Evolutionary conservation across 176 grass and related monocot species (phyloP).

Genomic region (Melocanna baccifera): DNA sequence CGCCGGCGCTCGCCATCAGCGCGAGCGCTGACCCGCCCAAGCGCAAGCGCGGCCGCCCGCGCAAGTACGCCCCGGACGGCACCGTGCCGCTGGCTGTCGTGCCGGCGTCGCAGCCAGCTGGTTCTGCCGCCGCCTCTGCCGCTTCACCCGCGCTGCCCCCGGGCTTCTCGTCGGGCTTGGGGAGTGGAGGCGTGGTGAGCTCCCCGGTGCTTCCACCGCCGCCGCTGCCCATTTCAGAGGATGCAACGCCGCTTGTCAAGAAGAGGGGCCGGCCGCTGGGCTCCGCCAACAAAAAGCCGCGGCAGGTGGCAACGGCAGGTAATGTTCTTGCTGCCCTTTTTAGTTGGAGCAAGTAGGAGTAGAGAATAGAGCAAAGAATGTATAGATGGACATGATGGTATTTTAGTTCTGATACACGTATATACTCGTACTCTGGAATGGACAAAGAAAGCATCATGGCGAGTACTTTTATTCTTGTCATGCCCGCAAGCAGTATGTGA

Average conservation of each 20-base stretch:
- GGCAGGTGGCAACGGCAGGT: slow-evolving; percentile 36
- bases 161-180: background rate
- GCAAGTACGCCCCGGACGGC: slow-evolving; percentile 45
- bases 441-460: background rate
- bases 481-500: background rate
- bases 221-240: background rate
- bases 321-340: slow-evolving; percentile 2
- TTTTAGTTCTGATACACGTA: slow-evolving; percentile 15
- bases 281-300: slow-evolving; percentile 35
- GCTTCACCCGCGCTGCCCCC: background rate
- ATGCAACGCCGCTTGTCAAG: background rate
- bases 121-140: background rate
- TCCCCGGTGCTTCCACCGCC: background rate
- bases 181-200: background rate
- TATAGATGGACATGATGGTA: background rate
- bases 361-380: background rate
- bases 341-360: background rate
- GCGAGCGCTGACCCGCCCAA: slow-evolving; percentile 25
- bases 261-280: slow-evolving; percentile 37
- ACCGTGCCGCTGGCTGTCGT: slow-evolving; percentile 27
- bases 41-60: slow-evolving; percentile 57
- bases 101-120: background rate
- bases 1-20: background rate
- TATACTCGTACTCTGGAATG: slow-evolving; percentile 2
- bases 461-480: background rate